Base-by-base conservation (phyloP, 768 basidiomycete genomes). In the Inosperma sp. region DNA sequence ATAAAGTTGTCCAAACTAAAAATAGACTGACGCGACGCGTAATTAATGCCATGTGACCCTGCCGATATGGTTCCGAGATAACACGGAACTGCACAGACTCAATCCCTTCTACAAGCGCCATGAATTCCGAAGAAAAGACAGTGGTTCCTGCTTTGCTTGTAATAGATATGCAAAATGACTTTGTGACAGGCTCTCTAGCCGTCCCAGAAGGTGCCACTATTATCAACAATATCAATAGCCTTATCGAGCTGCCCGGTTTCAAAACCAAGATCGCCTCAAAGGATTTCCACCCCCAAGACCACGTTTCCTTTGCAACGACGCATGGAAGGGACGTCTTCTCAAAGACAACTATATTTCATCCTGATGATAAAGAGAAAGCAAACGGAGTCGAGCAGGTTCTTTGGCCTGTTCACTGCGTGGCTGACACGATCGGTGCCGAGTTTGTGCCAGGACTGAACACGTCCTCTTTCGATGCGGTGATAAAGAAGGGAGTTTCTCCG, bases 121-220 rank as follows among this genome's bases (percentile, higher is more conserved):
- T 64, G 60, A 48, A 35, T 33, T 48, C 30, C 48, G 14, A 27
- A 45, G 36, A 49, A 53, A 37, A 30, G 31, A 39, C 49, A 16
- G 69, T 72, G 54, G 63, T 60, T 2, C 75, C 76, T 26, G 88
- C 83, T 1, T 73, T 91, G 17, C 60, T 90, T 45, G 76, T 91
- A 48, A 71, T 92, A 30, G 90, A 93, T 62, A 77, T 89, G 65
- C 91, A 94, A 63, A 78, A 88, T 61, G 91, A 94, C 65, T 94
- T 94, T 59, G 77, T 91, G 22, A 65, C 69, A 16, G 91, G 90
- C 3, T 76, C 82, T 5, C 79, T 94, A 30, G 82, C 88, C 2
- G 87, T 90, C 10, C 70, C 79, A 2, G 74, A 72, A 16, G 90
- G 80, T 0, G 68, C 74, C 25, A 68, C 71, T 4, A 81, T 90